Evolutionary conservation across 2,329 filamentous ascomycete genomes (phyloP).

Genomic region (Trichophyton schoenleinii): DNA sequence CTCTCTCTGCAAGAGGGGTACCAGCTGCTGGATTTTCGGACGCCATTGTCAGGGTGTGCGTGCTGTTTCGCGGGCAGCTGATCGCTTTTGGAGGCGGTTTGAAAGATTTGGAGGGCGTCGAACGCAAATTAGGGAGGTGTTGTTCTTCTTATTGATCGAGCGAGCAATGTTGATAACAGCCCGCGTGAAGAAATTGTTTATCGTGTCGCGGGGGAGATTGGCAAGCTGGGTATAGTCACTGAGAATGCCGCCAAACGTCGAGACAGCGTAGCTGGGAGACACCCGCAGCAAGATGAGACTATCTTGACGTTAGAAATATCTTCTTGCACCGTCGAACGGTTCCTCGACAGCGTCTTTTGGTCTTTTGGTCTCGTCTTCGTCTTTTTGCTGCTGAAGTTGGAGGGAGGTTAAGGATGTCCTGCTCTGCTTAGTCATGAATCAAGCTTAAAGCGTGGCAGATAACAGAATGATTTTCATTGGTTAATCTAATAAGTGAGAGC

Average conservation of each 20-base stretch:
- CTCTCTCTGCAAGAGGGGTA: slow-evolving; percentile 37
- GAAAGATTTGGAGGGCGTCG: not conserved
- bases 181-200: not conserved
- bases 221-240: not conserved
- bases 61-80: not conserved
- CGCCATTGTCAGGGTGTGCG: slow-evolving; percentile 25
- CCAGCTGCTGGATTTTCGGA: slow-evolving; percentile 23
- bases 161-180: not conserved
- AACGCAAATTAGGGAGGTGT: not conserved
- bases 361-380: not conserved
- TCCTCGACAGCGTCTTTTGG: not conserved
- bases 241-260: not conserved
- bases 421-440: not conserved
- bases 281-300: too few relatives aligned
- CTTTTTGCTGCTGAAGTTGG: not conserved
- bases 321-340: not conserved
- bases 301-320: too few relatives aligned
- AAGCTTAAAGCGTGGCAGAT: not conserved
- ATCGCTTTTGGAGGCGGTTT: not conserved
- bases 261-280: too few relatives aligned
- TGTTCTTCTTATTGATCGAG: not conserved
- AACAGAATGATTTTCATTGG: too few relatives aligned
- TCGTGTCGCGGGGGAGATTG: not conserved
- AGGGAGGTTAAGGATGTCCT: not conserved
- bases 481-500: too few relatives aligned